These are phyloP conservation scores for Xylaria sp. DNA, from an alignment of 2,329 filamentous ascomycete genomes.

Conservation along the genomic window DNA sequence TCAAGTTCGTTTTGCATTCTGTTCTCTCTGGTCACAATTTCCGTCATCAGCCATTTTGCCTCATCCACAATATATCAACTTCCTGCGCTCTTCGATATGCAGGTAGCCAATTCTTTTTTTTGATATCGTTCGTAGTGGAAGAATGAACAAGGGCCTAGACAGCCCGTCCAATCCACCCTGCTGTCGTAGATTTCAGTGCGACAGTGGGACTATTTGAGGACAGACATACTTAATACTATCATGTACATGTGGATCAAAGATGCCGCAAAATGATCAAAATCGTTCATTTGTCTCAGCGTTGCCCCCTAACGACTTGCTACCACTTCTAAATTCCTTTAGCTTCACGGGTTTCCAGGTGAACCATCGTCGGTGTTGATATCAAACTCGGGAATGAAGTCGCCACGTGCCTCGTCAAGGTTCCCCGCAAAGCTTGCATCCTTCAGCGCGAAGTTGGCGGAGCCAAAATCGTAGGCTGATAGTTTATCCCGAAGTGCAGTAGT, in stretches of 20 bases:
- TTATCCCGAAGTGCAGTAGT: slow-evolving; percentile 42
- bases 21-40: not conserved
- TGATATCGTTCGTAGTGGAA: slow-evolving; percentile 68
- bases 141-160: slow-evolving; percentile 72
- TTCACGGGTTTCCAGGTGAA: slow-evolving; percentile 44
- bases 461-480: slow-evolving; percentile 44
- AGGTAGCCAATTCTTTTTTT: slow-evolving; percentile 63
- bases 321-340: not conserved
- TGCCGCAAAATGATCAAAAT: not conserved
- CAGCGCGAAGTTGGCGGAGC: slow-evolving; percentile 43
- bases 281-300: too few relatives aligned
- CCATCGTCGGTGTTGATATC: slow-evolving; percentile 59
- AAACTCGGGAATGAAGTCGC: slow-evolving; percentile 67
- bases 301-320: not conserved
- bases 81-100: slow-evolving; percentile 66
- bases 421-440: slow-evolving; percentile 42
- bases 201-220: slow-evolving; percentile 71
- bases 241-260: not conserved
- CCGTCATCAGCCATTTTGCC: slow-evolving; percentile 2
- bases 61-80: slow-evolving; percentile 70
- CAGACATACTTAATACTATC: slow-evolving; percentile 57
- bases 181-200: slow-evolving; percentile 65
- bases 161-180: slow-evolving; percentile 75
- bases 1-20: not conserved
- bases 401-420: slow-evolving; percentile 41